phyloP scores from a whole-genome alignment of 2,329 filamentous ascomycete species.

The Pseudophaeomoniella oleicola region DNA sequence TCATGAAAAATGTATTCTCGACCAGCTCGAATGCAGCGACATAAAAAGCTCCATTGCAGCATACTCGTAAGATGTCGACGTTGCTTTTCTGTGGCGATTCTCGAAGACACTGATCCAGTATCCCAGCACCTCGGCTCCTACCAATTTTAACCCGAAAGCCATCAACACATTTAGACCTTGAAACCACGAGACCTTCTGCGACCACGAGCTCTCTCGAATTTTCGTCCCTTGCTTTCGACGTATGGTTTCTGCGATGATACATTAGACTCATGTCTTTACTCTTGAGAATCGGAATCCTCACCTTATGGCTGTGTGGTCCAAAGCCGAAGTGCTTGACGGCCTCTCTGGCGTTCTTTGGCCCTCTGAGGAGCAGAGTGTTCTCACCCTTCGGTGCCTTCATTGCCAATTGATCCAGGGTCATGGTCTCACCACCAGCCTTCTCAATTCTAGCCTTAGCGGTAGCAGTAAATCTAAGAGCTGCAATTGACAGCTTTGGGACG shows the following conservation, averaged over 20 bases:
- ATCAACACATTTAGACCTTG: conserved; percentile 69
- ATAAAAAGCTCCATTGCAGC: not conserved
- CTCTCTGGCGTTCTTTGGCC: conserved; percentile 96
- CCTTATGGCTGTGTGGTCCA: conserved; percentile 96
- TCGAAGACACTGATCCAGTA: not conserved
- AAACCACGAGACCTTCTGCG: conserved; percentile 97
- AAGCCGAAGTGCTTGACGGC: conserved; percentile 99
- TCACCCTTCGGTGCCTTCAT: conserved; percentile 86
- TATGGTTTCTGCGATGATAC: conserved; percentile 84
- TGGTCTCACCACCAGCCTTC: conserved; percentile 84
- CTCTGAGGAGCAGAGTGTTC: conserved; percentile 94
- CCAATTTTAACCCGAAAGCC: conserved; percentile 9
- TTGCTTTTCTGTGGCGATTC: not conserved
- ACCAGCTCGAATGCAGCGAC: not conserved
- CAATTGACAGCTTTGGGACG: conserved; percentile 84
- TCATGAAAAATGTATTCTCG: not conserved
- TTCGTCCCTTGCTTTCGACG: conserved; percentile 95
- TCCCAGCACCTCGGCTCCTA: not conserved
- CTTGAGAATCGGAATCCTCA: conserved; percentile 32
- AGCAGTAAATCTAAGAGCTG: conserved; percentile 90
- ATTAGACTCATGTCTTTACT: too few species aligned
- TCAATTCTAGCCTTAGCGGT: conserved; percentile 87
- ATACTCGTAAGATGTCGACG: not conserved
- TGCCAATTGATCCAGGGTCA: conserved; percentile 95
- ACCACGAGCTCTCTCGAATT: conserved; percentile 98